Percentiles rank a stretch among this genome's conserved stretches.
Conservation (phyloP, 495 filamentous ascomycete species). For the Parmelia sp. region DNA sequence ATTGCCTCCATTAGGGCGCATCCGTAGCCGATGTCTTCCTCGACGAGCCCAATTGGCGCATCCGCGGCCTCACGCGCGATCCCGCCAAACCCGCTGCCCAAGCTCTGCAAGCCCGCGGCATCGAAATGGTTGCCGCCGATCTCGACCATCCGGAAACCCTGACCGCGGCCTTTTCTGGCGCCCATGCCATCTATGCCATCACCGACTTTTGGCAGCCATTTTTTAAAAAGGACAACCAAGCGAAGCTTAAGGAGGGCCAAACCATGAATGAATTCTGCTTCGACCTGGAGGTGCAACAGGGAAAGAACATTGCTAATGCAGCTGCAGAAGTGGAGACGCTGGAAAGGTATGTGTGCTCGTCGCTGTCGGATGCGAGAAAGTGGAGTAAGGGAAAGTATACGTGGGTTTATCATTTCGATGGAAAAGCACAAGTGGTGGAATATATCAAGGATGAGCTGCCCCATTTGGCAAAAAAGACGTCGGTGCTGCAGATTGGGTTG, state of each 20-base stretch:
- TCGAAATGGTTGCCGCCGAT: not conserved
- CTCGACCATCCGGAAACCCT: not conserved
- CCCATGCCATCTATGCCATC: not conserved
- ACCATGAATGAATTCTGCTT: not conserved
- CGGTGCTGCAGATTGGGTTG: not conserved
- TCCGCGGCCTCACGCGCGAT: not conserved
- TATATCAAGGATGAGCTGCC: not conserved
- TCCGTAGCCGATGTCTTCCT: not conserved
- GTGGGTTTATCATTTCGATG: not conserved
- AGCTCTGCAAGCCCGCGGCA: not conserved
- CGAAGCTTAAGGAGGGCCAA: not conserved
- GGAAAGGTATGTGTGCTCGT: not conserved
- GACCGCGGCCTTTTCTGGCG: not conserved
- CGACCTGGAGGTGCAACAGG: not conserved
- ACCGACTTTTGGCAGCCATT: not conserved
- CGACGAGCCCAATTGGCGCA: not conserved
- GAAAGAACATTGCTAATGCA: not conserved
- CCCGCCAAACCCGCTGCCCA: not conserved
- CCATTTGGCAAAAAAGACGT: not conserved
- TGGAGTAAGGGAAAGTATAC: not conserved
- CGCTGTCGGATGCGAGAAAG: not conserved
- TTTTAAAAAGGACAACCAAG: not conserved
- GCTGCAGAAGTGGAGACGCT: not conserved
- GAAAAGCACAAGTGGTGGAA: not conserved
- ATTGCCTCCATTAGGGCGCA: not conserved